Percentiles rank a stretch among this genome's conserved stretches.
Conservation (phyloP, 441 rosid genomes). For the Iberis amara region DNA sequence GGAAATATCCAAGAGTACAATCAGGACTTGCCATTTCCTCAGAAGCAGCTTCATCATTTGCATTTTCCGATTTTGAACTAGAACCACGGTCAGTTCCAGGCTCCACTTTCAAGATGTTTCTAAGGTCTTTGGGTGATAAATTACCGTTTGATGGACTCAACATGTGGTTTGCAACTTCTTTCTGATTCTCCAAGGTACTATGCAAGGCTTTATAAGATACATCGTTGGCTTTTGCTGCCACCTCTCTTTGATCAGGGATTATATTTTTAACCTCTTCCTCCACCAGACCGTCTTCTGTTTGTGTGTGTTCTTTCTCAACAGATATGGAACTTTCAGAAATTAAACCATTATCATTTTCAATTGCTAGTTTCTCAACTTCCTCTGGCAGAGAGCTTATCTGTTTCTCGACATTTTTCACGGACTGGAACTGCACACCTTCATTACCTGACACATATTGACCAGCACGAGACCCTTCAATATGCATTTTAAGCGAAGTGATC, state of each 20-base stretch:
- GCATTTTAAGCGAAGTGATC: conserved; percentile 86
- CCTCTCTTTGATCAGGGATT: conserved; percentile 38
- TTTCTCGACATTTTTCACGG: conserved; percentile 51
- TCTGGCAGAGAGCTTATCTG: conserved; percentile 50
- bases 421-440: conserved; percentile 48
- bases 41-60: conserved; percentile 39
- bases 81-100: conserved; percentile 37
- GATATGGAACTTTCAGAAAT: conserved; percentile 33
- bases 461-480: conserved; percentile 72
- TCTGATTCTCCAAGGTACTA: conserved; percentile 32
- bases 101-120: conserved; percentile 36
- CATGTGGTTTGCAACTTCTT: conserved; percentile 36
- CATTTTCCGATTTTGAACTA: conserved; percentile 37
- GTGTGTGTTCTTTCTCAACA: conserved; percentile 40
- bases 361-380: conserved; percentile 54
- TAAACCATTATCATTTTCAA: conserved; percentile 28
- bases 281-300: conserved; percentile 59
- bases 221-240: conserved; percentile 31
- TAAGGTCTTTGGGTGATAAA: conserved; percentile 31
- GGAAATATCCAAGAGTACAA: conserved; percentile 24
- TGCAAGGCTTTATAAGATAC: conserved; percentile 21
- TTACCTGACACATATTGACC: conserved; percentile 37
- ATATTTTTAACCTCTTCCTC: conserved; percentile 57
- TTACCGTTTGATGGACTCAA: conserved; percentile 33
- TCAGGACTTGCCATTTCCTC: conserved; percentile 56